These are phyloP conservation scores for Citrullus amarus DNA, from an alignment of 306 rosid species.

Conservation along the genomic window DNA sequence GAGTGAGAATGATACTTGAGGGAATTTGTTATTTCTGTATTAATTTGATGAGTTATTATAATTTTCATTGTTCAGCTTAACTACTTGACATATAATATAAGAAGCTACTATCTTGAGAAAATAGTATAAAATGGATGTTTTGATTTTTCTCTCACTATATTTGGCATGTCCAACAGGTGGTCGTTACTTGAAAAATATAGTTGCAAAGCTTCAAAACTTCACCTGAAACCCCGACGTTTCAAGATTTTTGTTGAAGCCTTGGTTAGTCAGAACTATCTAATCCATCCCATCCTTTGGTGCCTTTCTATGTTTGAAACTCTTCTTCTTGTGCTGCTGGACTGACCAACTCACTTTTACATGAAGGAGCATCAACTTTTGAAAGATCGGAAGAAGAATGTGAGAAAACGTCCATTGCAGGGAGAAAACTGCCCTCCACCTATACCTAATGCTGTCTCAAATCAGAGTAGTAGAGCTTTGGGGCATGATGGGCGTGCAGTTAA, in stretches of 20 bases:
- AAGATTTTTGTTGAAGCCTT: constrained; percentile 91
- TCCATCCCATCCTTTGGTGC: constrained; percentile 8
- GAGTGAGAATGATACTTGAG: not conserved
- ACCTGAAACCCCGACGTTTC: constrained; percentile 86
- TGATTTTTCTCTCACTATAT: constrained; percentile 14
- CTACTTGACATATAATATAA: not conserved
- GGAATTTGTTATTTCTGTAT: not conserved
- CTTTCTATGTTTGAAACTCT: not conserved
- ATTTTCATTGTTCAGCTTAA: not conserved
- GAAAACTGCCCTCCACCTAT: constrained; percentile 44
- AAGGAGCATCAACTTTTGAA: constrained; percentile 96
- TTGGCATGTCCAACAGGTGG: constrained; percentile 59
- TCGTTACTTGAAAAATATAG: constrained; percentile 93
- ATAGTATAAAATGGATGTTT: not conserved
- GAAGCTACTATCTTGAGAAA: not conserved
- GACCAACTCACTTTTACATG: constrained; percentile 30
- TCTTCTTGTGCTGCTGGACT: constrained; percentile 22
- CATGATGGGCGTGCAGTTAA: constrained; percentile 60
- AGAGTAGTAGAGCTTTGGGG: constrained; percentile 44
- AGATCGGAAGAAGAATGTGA: constrained; percentile 79
- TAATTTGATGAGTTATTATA: not conserved
- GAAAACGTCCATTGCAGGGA: constrained; percentile 62
- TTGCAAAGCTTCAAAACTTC: constrained; percentile 99
- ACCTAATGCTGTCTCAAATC: constrained; percentile 41
- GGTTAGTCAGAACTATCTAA: constrained; percentile 44